These are phyloP conservation scores for Alliaria petiolata DNA, from an alignment of 345 rosid genomes.

Conservation along the genomic window DNA sequence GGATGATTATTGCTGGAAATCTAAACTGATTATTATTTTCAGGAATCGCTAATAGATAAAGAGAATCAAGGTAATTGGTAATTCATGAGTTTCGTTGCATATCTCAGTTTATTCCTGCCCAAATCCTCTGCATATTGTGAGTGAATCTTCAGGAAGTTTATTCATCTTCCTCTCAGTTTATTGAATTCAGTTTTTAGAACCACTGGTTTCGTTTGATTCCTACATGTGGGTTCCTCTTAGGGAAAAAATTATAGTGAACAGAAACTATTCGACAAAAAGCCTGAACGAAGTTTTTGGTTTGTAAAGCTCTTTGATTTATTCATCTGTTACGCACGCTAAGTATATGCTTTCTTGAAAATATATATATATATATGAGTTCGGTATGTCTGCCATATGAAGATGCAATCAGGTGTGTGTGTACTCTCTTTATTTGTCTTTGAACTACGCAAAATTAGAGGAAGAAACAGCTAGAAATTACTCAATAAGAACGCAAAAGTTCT, in stretches of 20 bases:
- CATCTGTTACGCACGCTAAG: too few relatives aligned
- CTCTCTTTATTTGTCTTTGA: background rate
- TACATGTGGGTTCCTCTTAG: background rate
- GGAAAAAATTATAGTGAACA: background rate
- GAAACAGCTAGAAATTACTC: too few relatives aligned
- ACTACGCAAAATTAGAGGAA: background rate
- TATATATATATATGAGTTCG: background rate
- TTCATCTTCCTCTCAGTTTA: background rate
- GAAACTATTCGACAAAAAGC: slow-evolving; percentile 18
- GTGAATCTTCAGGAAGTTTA: background rate
- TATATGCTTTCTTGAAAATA: background rate
- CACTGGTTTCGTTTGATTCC: background rate
- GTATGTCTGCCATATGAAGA: background rate
- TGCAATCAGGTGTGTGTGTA: background rate
- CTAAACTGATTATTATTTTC: background rate
- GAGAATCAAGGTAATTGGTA: background rate
- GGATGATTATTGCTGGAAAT: background rate
- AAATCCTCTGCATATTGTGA: background rate
- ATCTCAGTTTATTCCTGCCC: background rate
- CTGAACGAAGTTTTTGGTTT: background rate
- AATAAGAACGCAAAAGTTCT: too few relatives aligned
- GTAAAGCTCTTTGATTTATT: background rate
- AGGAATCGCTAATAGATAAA: background rate
- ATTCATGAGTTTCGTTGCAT: background rate
- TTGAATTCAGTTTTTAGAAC: background rate